Evolutionary conservation across 2,329 filamentous ascomycete species (phyloP).

Genomic region (Colletotrichum agaves): DNA sequence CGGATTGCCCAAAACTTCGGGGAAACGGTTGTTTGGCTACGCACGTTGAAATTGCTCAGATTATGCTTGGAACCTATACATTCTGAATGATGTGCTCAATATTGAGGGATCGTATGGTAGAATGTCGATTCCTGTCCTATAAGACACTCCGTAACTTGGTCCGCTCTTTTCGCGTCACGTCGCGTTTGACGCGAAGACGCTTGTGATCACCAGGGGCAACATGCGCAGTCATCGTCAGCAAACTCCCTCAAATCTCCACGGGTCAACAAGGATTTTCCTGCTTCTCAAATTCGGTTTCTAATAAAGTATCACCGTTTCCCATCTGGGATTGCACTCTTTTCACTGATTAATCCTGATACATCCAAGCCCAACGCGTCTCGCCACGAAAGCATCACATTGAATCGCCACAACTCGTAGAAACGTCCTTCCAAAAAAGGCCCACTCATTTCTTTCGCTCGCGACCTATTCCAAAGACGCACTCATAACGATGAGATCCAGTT

Average conservation of each 20-base stretch:
- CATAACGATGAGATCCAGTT: slow-evolving; percentile 16
- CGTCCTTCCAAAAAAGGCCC: slow-evolving; percentile 13
- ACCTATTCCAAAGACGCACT: background rate
- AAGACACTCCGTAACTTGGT: no score
- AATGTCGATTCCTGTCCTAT: no score
- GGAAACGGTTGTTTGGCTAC: no score
- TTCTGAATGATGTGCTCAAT: no score
- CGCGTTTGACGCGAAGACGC: no score
- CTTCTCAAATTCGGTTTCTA: background rate
- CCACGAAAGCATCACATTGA: slow-evolving; percentile 26
- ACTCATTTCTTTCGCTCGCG: slow-evolving; percentile 3
- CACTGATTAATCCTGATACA: slow-evolving; percentile 13
- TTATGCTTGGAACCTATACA: no score
- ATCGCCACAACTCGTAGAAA: slow-evolving; percentile 23
- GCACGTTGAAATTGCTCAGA: no score
- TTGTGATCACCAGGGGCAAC: no score
- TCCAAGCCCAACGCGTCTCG: slow-evolving; percentile 3
- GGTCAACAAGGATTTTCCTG: background rate
- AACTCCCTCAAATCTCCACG: background rate
- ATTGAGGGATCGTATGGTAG: no score
- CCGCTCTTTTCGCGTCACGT: no score
- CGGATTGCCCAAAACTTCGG: no score
- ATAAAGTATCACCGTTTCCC: slow-evolving; percentile 12
- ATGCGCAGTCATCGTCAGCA: no score
- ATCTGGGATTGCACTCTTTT: slow-evolving; percentile 7